These are phyloP conservation scores for Ziziphus jujuba DNA, from an alignment of 306 rosid genomes.

Conservation along the genomic window DNA sequence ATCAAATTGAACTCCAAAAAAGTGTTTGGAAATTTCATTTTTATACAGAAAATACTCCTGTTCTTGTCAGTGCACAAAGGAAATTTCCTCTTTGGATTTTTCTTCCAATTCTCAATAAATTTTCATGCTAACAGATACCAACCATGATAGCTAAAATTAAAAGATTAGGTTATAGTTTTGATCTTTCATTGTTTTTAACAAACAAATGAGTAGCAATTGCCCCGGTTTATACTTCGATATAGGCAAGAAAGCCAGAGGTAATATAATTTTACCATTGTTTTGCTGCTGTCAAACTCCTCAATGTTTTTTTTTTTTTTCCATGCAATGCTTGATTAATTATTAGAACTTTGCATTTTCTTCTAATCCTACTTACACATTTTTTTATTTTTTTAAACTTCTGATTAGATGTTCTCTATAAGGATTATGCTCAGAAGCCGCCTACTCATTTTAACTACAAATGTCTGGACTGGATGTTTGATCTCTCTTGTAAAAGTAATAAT, in stretches of 20 bases:
- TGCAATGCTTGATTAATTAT: not conserved
- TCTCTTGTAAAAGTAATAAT: slow-evolving; percentile 63
- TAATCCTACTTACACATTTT: slow-evolving; percentile 23
- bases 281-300: not conserved
- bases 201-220: slow-evolving; percentile 40
- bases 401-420: slow-evolving; percentile 63
- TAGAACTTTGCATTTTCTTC: slow-evolving; percentile 11
- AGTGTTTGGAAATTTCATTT: slow-evolving; percentile 51
- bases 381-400: slow-evolving; percentile 16
- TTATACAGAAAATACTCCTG: slow-evolving; percentile 2
- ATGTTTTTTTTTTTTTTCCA: not conserved
- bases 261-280: not conserved
- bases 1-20: slow-evolving; percentile 8
- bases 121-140: slow-evolving; percentile 19
- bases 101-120: slow-evolving; percentile 37
- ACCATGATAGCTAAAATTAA: slow-evolving; percentile 30
- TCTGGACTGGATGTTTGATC: slow-evolving; percentile 52
- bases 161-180: slow-evolving; percentile 1
- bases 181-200: slow-evolving; percentile 20
- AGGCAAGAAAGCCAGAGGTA: slow-evolving; percentile 74
- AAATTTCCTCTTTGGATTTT: slow-evolving; percentile 49
- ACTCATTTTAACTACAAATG: slow-evolving; percentile 41
- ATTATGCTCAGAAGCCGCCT: slow-evolving; percentile 43
- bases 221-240: slow-evolving; percentile 52
- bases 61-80: slow-evolving; percentile 43